Percentiles rank a stretch among this genome's conserved stretches.
phyloP scores from a whole-genome alignment of 2,329 filamentous ascomycete species.

The Parafenestella ontariensis region DNA sequence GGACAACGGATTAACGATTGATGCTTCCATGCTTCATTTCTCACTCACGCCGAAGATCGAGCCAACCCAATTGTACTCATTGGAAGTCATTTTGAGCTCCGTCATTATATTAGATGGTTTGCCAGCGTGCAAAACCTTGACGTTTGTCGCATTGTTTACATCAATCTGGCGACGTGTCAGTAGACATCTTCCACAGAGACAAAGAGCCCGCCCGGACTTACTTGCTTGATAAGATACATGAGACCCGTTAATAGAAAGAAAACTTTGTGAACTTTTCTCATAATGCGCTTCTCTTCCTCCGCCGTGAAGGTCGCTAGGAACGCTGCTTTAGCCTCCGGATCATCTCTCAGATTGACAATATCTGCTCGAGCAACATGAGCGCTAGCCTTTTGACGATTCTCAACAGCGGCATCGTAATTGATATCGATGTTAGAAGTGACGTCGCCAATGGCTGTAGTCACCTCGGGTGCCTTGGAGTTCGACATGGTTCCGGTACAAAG shows the following conservation, averaged over 20 bases:
- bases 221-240: constrained; percentile 36
- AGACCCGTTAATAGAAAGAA: constrained; percentile 30
- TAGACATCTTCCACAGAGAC: background rate
- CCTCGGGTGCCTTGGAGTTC: constrained; percentile 7
- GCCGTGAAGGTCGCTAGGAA: constrained; percentile 29
- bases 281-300: constrained; percentile 30
- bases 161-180: constrained; percentile 22
- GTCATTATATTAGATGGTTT: constrained; percentile 25
- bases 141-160: constrained; percentile 29
- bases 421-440: constrained; percentile 4
- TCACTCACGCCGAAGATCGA: constrained; percentile 26
- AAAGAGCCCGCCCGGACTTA: background rate
- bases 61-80: constrained; percentile 34
- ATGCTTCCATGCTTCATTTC: background rate
- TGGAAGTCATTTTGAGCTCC: constrained; percentile 27
- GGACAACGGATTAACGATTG: background rate
- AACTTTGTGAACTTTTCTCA: constrained; percentile 29
- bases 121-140: constrained; percentile 32
- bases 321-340: constrained; percentile 26
- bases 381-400: constrained; percentile 15
- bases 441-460: constrained; percentile 2
- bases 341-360: constrained; percentile 23
- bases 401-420: constrained; percentile 16
- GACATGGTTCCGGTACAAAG: background rate
- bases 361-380: constrained; percentile 16